These are phyloP conservation scores for Friedmanniomyces endolithicus DNA, from an alignment of 495 filamentous ascomycete species.

Conservation along the genomic window DNA sequence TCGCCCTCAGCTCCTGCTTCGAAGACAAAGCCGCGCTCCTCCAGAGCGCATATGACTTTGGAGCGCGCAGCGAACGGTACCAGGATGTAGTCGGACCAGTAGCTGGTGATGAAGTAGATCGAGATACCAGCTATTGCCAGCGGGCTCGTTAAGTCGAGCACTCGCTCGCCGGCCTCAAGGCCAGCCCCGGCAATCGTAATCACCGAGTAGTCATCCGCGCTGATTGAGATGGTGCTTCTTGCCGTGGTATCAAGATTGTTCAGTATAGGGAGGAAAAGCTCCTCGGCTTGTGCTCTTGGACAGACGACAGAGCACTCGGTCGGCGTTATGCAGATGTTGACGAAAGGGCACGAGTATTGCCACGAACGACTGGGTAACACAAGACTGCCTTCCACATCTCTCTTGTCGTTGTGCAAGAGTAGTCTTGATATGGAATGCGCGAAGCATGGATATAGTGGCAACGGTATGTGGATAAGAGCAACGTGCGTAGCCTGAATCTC, in stretches of 20 bases:
- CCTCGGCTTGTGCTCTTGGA: conserved; percentile 53
- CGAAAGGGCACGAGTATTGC: conserved; percentile 56
- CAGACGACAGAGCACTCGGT: conserved; percentile 91
- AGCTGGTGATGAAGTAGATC: conserved; percentile 97
- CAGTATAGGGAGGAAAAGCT: conserved; percentile 58
- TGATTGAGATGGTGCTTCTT: conserved; percentile 52
- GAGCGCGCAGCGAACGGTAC: conserved; percentile 62
- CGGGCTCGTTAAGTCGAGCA: conserved; percentile 82
- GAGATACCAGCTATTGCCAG: conserved; percentile 85
- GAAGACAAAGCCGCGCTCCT: conserved; percentile 73
- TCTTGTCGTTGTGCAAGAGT: conserved; percentile 45
- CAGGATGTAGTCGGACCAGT: conserved; percentile 94
- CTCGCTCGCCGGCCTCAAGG: conserved; percentile 84
- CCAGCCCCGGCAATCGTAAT: conserved; percentile 81
- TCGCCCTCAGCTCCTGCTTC: conserved; percentile 47
- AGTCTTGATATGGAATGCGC: conserved; percentile 72
- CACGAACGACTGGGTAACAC: conserved; percentile 20
- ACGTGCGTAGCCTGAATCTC: conserved; percentile 64
- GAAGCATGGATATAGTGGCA: conserved; percentile 67
- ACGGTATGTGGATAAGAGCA: conserved; percentile 81
- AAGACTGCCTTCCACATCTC: conserved; percentile 20
- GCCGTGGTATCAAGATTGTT: conserved; percentile 33
- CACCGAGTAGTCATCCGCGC: conserved; percentile 70
- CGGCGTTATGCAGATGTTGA: conserved; percentile 86
- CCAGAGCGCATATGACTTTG: conserved; percentile 62